Evolutionary conservation across 768 basidiomycete genomes (phyloP), one percentile per base, ranked within the genome.

Genomic region (Leccinum disarticulatum): DNA sequence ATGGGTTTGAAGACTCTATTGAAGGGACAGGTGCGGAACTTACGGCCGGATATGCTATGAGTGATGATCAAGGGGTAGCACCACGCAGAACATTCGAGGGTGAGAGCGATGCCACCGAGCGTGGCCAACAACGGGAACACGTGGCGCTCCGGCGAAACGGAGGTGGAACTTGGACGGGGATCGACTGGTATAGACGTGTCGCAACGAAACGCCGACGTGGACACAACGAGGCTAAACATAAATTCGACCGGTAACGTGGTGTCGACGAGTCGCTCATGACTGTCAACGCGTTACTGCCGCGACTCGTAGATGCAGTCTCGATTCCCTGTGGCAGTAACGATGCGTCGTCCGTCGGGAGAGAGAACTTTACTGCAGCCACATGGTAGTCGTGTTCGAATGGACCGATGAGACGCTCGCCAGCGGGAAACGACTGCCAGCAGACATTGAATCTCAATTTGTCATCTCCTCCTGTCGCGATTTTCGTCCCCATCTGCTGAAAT

Each of bases 1-100:
- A n/a, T 43, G 22, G 22, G 22, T 22, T 22, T 22, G 22, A 15
- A 43, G n/a, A 43, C 17, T 43, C 41, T 0, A n/a, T 25, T 6
- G 49, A 9, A 15, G 6, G 25, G 41, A 19, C 10, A 15, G 11
- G 6, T 17, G 36, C 10, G 27, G 33, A 25, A 57, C 71, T 63
- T 27, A 73, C 72, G 66, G 28, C 72, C 63, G 2, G 73, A 57
- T 22, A 73, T 5, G 1, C 72, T 71, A 48, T 73, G 72, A 1
- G 68, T 66, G 52, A 73, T 41, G 19, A 73, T 52, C 9, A 73
- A 54, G 13, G 71, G 63, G 43, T 73, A 73, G 17, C 68, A 62
- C 55, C 68, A 25, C 3, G 71, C 71, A 13, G 64, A 28, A 33
- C 73, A 73, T 50, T 57, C 50, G 47, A 73, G 56, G 3, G 61